Evolutionary conservation across 192 early-diverging fungal species (phyloP).

Genomic region (Backusella morwellensis): DNA sequence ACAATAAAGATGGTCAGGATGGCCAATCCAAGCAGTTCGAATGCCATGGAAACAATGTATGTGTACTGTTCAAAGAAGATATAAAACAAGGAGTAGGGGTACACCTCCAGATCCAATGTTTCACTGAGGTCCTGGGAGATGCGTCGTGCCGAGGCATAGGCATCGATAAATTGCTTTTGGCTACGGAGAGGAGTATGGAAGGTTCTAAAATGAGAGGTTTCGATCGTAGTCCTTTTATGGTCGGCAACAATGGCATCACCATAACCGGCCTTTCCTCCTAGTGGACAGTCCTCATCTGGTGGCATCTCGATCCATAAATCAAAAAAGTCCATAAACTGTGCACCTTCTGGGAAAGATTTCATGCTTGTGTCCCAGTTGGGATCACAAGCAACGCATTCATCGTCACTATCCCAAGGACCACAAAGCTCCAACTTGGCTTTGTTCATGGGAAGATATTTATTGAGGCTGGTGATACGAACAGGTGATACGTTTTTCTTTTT

Average conservation of each 20-base stretch:
- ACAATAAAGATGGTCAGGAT: conserved; percentile 53
- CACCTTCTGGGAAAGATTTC: conserved; percentile 52
- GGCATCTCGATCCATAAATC: conserved; percentile 48
- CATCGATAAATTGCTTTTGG: conserved; percentile 58
- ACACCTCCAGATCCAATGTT: conserved; percentile 45
- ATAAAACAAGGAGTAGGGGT: conserved; percentile 64
- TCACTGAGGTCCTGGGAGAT: conserved; percentile 49
- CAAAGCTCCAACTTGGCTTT: conserved; percentile 33
- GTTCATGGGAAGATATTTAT: conserved; percentile 12
- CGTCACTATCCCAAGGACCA: conserved; percentile 49
- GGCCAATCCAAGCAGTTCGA: conserved; percentile 48
- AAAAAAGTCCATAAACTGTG: conserved; percentile 52
- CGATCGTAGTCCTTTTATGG: conserved; percentile 33
- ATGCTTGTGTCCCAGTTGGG: conserved; percentile 58
- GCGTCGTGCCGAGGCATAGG: conserved; percentile 53
- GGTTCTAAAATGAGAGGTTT: conserved; percentile 59
- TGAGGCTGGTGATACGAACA: not conserved
- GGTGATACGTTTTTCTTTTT: not conserved
- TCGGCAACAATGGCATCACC: conserved; percentile 54
- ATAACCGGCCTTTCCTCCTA: conserved; percentile 65
- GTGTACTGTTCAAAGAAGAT: conserved; percentile 70
- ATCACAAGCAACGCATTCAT: conserved; percentile 45
- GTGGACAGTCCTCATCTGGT: conserved; percentile 55
- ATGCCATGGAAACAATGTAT: conserved; percentile 48
- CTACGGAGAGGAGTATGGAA: conserved; percentile 56